These are phyloP conservation scores for Cenococcum geophilum DNA, from an alignment of 495 filamentous ascomycete genomes.

Conservation along the genomic window DNA sequence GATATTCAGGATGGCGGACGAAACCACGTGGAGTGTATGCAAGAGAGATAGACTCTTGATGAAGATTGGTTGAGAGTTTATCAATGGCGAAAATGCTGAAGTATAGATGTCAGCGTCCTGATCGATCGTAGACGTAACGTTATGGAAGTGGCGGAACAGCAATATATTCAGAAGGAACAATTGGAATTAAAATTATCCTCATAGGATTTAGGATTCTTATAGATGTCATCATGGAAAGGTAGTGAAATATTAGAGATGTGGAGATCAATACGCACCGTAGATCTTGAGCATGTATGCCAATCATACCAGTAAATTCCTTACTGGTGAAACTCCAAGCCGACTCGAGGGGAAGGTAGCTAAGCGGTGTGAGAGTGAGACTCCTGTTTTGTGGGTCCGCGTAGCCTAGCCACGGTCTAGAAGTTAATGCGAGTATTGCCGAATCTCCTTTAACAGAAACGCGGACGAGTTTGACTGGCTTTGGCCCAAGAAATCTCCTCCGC, in stretches of 20 bases:
- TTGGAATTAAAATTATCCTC: conserved; percentile 52
- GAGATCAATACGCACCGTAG: conserved; percentile 60
- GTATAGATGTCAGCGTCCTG: conserved; percentile 8
- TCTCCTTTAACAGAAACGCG: conserved; percentile 76
- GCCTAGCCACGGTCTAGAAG: conserved; percentile 85
- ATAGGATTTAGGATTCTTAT: conserved; percentile 28
- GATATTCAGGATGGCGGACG: conserved; percentile 78
- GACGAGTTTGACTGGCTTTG: conserved; percentile 80
- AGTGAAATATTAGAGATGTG: conserved; percentile 33
- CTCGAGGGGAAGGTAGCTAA: conserved; percentile 81
- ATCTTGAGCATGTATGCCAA: conserved; percentile 86
- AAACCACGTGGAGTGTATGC: conserved; percentile 85
- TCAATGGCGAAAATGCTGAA: conserved; percentile 84
- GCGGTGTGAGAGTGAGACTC: conserved; percentile 82
- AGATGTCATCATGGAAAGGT: conserved; percentile 59
- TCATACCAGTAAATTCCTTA: conserved; percentile 89
- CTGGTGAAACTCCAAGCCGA: conserved; percentile 96
- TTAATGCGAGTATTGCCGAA: conserved; percentile 82
- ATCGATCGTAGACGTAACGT: conserved; percentile 6
- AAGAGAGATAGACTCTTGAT: conserved; percentile 83
- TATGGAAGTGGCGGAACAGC: conserved; percentile 13
- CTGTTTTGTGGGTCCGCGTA: conserved; percentile 80
- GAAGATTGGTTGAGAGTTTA: conserved; percentile 75
- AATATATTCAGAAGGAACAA: conserved; percentile 64
- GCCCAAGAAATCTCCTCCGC: conserved; percentile 86